These are phyloP conservation scores for Xylaria sp. DNA, from an alignment of 495 filamentous ascomycete species.

Conservation along the genomic window DNA sequence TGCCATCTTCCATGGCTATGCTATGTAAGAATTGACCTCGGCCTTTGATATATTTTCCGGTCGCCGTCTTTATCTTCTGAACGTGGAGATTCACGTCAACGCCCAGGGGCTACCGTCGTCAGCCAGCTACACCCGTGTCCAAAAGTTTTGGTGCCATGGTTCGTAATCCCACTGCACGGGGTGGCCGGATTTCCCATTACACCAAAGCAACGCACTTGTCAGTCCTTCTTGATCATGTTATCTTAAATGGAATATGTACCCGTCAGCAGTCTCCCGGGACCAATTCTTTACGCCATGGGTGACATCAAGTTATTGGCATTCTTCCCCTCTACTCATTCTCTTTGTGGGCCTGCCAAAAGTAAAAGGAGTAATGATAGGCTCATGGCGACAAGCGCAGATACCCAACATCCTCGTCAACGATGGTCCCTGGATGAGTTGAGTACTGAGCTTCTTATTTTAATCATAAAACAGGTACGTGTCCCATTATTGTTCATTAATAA, in stretches of 20 bases:
- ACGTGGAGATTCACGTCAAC: neutral
- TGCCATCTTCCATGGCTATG: neutral
- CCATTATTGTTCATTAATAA: neutral
- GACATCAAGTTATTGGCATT: neutral
- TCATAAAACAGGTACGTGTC: constrained; percentile 37
- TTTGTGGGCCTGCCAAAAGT: neutral
- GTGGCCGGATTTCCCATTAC: constrained; percentile 10
- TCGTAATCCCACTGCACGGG: constrained; percentile 1
- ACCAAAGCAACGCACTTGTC: neutral
- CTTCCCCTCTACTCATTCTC: constrained; percentile 1
- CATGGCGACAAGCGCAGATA: constrained; percentile 27
- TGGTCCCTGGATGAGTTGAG: constrained; percentile 35
- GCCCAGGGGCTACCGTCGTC: neutral
- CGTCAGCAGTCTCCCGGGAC: neutral
- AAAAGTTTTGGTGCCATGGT: constrained; percentile 10
- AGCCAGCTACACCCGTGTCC: constrained; percentile 9
- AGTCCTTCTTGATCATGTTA: neutral
- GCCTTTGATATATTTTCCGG: neutral
- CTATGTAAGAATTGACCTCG: neutral
- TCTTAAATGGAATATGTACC: constrained; percentile 3
- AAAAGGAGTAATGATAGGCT: neutral
- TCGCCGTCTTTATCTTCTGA: neutral
- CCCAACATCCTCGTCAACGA: neutral
- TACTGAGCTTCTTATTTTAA: constrained; percentile 37
- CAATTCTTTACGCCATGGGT: constrained; percentile 2